phyloP scores from a whole-genome alignment of 176 grass and related monocot genomes.

The Rhynchospora breviuscula region DNA sequence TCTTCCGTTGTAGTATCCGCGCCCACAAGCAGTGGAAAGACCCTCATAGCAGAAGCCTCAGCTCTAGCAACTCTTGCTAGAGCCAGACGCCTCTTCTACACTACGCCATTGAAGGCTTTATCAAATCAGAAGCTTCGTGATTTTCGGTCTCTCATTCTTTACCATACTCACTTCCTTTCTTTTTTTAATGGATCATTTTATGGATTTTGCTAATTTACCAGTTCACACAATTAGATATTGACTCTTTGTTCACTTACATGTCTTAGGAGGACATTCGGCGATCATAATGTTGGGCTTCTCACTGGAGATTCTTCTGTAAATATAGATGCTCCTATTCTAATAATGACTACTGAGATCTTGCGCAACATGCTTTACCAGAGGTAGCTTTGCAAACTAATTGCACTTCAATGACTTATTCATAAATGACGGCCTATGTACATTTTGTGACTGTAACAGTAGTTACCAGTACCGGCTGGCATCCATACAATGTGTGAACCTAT shows the following conservation, averaged over 20 bases:
- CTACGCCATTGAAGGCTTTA: slow-evolving; percentile 90
- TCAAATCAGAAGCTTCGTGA: slow-evolving; percentile 97
- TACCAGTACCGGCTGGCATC: neutral
- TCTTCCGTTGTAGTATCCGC: slow-evolving; percentile 89
- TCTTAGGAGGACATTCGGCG: slow-evolving; percentile 79
- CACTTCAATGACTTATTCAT: neutral
- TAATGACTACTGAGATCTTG: slow-evolving; percentile 98
- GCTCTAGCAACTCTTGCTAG: slow-evolving; percentile 82
- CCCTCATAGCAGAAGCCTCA: slow-evolving; percentile 88
- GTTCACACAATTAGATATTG: slow-evolving; percentile 11
- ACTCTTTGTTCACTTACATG: slow-evolving; percentile 32
- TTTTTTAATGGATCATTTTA: neutral
- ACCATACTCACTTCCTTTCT: neutral
- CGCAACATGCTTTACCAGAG: slow-evolving; percentile 99
- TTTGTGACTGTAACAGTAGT: neutral
- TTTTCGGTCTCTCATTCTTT: slow-evolving; percentile 60
- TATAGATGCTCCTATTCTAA: slow-evolving; percentile 87
- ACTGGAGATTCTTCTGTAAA: slow-evolving; percentile 97
- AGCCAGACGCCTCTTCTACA: slow-evolving; percentile 83
- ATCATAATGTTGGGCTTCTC: slow-evolving; percentile 91
- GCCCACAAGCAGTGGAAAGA: slow-evolving; percentile 97
- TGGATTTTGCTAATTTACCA: neutral
- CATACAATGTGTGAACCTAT: too few species aligned
- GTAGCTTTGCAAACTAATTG: slow-evolving; percentile 33
- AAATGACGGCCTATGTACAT: neutral